Evolutionary conservation across 495 filamentous ascomycete species (phyloP), one percentile per base, ranked within the genome.

Genomic region (Terfezia boudieri): DNA sequence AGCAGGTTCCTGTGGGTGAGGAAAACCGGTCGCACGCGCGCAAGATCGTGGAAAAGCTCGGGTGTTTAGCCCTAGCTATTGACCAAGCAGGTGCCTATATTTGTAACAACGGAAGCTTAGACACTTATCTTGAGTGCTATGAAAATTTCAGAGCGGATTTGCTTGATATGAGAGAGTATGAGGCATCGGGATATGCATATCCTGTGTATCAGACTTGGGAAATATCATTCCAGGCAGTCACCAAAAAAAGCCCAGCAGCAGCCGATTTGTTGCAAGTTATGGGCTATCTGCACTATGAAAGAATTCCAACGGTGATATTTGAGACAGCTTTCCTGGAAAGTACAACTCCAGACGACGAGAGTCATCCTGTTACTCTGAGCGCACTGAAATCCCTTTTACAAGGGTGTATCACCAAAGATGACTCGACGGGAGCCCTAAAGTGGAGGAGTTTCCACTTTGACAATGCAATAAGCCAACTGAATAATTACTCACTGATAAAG

Each of bases 41-140:
- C 14, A 20, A 46, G 12, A 43, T 60, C 8, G 43, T 51, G 9
- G 11, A 58, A 37, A 46, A 46, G 38, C 10, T 60, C 16, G 53
- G 57, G 4, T 49, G 36, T 37, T 26, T 60, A 16, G 50, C 58
- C 37, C 50, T 60, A 20, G 56, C 50, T 9, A 58, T 58, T 20
- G 53, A 49, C 41, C 58, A 58, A 46, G 58, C 58, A 6, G 56
- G 58, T 36, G 56, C 56, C 23, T 56, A 55, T 20, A 58, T 58
- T 50, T 58, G 26, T 51, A 32, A 32, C 26, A 32, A 7, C 26
- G 26, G 26, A 32, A 5, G 36, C 4, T 17, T 60, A 10, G 32
- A 50, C 6, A 35, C 22, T 32, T 60, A 58, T 50, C 36, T 60
- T 4, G 16, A 35, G 10, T 2, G 36, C 11, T 52, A 23, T 9